Evolutionary conservation across 345 rosid species (phyloP).

Genomic region (Hirschfeldia incana): DNA sequence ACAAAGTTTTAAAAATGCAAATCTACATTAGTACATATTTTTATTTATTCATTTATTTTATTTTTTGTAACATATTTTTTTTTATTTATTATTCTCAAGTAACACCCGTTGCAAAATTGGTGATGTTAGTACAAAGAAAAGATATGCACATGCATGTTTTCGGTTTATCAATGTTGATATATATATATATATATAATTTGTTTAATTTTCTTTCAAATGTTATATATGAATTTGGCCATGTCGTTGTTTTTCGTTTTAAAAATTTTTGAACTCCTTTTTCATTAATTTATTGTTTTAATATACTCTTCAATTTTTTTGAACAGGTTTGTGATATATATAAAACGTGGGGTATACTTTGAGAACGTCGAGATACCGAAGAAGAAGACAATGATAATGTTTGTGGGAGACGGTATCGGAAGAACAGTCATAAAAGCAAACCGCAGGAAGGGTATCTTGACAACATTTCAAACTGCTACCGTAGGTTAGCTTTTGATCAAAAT

Average conservation of each 20-base stretch:
- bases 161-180: neutral
- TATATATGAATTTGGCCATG: neutral
- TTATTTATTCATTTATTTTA: neutral
- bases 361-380: conserved; percentile 63
- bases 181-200: too few species aligned
- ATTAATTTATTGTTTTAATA: neutral
- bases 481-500: conserved; percentile 44
- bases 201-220: too few species aligned
- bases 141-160: neutral
- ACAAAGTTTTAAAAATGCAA: neutral
- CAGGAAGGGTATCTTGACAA: conserved; percentile 62
- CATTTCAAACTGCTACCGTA: conserved; percentile 85
- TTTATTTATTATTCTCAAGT: neutral
- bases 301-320: neutral
- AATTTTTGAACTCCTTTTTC: too few species aligned
- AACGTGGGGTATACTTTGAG: conserved; percentile 73
- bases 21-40: neutral
- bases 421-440: conserved; percentile 66
- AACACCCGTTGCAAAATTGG: neutral
- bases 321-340: conserved; percentile 82
- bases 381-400: conserved; percentile 62
- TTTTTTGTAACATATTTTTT: neutral
- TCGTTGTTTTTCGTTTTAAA: neutral
- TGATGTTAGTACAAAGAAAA: neutral
- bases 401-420: conserved; percentile 85